Percentiles rank a stretch among this genome's conserved stretches.
Conservation (phyloP, 2,329 filamentous ascomycete genomes). For the Colletotrichum sp. region DNA sequence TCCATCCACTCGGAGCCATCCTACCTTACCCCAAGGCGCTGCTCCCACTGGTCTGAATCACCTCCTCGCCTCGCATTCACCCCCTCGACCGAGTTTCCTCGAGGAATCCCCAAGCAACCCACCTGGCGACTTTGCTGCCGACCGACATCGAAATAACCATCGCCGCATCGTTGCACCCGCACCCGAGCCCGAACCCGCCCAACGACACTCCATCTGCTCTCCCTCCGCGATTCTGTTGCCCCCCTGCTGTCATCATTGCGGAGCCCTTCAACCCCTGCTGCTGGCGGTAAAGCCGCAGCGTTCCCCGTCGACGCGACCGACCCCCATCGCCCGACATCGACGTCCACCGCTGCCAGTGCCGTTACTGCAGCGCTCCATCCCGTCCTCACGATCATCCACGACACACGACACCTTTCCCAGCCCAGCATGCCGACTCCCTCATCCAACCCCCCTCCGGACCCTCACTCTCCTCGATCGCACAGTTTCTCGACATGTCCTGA, state of each 20-base stretch:
- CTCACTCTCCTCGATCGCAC: slow-evolving; percentile 39
- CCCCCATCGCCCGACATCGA: slow-evolving; percentile 19
- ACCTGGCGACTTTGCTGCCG: neutral
- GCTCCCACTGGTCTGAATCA: neutral
- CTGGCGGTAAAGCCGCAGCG: slow-evolving; percentile 19
- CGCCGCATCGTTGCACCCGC: neutral
- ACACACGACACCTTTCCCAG: slow-evolving; percentile 4
- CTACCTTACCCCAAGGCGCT: neutral
- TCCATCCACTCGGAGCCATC: neutral
- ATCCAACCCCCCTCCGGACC: slow-evolving; percentile 42
- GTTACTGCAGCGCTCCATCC: neutral
- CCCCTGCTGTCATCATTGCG: slow-evolving; percentile 17
- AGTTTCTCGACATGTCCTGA: slow-evolving; percentile 49
- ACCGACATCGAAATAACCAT: neutral
- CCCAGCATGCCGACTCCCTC: slow-evolving; percentile 51
- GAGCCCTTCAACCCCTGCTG: slow-evolving; percentile 16
- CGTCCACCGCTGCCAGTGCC: slow-evolving; percentile 3
- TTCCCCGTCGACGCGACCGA: slow-evolving; percentile 21
- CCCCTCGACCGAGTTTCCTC: slow-evolving; percentile 4
- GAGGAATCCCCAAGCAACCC: neutral
- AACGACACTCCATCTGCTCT: neutral
- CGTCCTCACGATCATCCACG: neutral
- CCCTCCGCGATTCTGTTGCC: neutral
- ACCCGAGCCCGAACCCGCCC: neutral
- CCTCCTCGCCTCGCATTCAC: neutral